phyloP scores from a whole-genome alignment of 2,329 filamentous ascomycete species.

The Exophiala calicioides region DNA sequence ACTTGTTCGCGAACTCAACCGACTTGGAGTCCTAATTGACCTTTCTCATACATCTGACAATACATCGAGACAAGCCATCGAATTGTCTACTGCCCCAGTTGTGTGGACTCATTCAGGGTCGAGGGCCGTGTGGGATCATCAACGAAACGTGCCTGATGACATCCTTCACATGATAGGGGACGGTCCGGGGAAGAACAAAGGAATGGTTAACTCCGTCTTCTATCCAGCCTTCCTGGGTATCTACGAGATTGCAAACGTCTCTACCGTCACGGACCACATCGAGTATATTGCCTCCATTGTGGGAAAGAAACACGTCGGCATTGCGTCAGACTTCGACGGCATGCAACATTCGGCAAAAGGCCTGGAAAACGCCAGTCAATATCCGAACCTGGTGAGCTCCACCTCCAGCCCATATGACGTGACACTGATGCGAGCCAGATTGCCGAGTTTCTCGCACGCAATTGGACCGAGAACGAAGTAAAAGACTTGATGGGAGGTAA shows the following conservation, averaged over 20 bases:
- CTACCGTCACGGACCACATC: constrained; percentile 42
- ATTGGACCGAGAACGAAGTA: constrained; percentile 71
- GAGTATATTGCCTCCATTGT: constrained; percentile 35
- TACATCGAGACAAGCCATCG: constrained; percentile 32
- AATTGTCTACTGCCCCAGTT: constrained; percentile 31
- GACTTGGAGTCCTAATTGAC: constrained; percentile 35
- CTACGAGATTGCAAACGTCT: constrained; percentile 9
- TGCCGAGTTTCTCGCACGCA: constrained; percentile 69
- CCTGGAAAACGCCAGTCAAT: constrained; percentile 81
- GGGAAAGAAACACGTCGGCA: constrained; percentile 39
- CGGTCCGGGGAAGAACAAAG: constrained; percentile 34
- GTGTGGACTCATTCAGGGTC: constrained; percentile 36
- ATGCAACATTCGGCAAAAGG: constrained; percentile 62
- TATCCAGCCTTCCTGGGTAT: constrained; percentile 33
- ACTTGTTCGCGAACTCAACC: constrained; percentile 34
- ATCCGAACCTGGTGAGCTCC: constrained; percentile 60
- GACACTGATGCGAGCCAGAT: too few species aligned
- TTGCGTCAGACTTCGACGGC: constrained; percentile 40
- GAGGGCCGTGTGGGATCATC: constrained; percentile 35
- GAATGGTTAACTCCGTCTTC: constrained; percentile 44
- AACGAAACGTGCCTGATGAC: constrained; percentile 47
- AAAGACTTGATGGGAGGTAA: constrained; percentile 77
- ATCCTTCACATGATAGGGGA: constrained; percentile 38
- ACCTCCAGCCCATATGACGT: too few species aligned
- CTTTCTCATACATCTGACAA: constrained; percentile 32